Evolutionary conservation across 805 yeast genomes (phyloP), one percentile per base, ranked within the genome.

Genomic region (Candida michaelii): DNA sequence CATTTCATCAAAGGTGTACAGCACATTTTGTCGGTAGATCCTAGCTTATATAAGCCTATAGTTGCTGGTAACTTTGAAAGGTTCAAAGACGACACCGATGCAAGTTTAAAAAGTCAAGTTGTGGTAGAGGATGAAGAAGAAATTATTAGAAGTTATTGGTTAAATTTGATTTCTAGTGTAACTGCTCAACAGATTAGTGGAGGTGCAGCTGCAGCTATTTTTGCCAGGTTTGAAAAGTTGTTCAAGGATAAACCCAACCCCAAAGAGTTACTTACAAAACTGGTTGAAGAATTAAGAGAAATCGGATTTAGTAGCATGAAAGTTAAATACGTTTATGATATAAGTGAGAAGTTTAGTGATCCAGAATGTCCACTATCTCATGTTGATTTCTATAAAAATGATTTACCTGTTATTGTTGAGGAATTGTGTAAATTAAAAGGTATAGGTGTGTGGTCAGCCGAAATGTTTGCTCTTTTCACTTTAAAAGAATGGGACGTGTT

Each of bases 371-470:
- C 53, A 4, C 53, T 70, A 17, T 33, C 65, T 0, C 56, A 65
- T 1, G 52, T 57, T 1, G 62, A 61, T 1, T 63, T 74, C 39
- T 74, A 82, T 46, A 31, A 45, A 2, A 43, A 49, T 0, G 47
- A 67, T 3, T 70, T 76, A 36, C 76, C 75, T 2, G 79, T 66
- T 16, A 62, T 84, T 12, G 55, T 74, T 1, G 69, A 69, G 14
- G 75, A 73, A 44, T 60, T 83, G 40, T 73, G 76, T 0, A 58
- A 58, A 18, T 65, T 85, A 47, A 84, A 85, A 53, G 95, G 95
- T 0, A 75, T 86, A 13, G 95, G 93, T 0, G 73, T 74, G 1
- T 90, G 98, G 98, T 79, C 89, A 4, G 90, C 93, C 0, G 85
- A 84, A 42, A 90, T 90, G 96, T 90, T 89, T 60, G 62, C 86